Percentiles rank a stretch among this genome's conserved stretches.
These are phyloP conservation scores for Neurospora sp. DNA, from an alignment of 495 filamentous ascomycete genomes.

Conservation along the genomic window DNA sequence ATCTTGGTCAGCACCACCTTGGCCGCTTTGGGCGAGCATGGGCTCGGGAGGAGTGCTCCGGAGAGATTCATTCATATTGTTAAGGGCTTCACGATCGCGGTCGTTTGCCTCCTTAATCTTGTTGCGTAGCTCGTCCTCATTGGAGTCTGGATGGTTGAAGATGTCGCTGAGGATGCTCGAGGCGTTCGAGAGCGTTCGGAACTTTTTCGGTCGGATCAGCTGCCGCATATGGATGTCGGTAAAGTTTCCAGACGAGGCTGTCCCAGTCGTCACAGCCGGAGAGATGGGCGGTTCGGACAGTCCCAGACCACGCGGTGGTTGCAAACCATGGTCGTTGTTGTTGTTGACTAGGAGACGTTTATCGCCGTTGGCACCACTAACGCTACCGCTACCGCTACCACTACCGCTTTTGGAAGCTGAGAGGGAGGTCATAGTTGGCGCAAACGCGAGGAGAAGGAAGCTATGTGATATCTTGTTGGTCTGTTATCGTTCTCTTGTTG, in stretches of 20 bases:
- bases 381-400: neutral
- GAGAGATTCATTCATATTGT: constrained; percentile 32
- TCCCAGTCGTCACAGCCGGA: neutral
- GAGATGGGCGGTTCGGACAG: neutral
- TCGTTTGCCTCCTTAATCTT: constrained; percentile 16
- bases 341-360: neutral
- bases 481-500: neutral
- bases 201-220: constrained; percentile 8
- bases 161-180: constrained; percentile 17
- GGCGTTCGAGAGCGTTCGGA: constrained; percentile 11
- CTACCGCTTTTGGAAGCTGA: neutral
- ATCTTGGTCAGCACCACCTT: constrained; percentile 1
- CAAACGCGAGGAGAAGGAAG: neutral
- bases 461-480: neutral
- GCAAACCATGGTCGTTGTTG: neutral
- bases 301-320: neutral
- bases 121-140: constrained; percentile 7
- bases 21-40: constrained; percentile 4
- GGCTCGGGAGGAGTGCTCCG: constrained; percentile 28
- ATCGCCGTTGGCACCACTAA: neutral
- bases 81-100: constrained; percentile 2
- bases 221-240: constrained; percentile 5
- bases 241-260: neutral
- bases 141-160: constrained; percentile 14
- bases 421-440: neutral